Conservation (phyloP, 106 monocot species). For the Dioscorea alata region DNA sequence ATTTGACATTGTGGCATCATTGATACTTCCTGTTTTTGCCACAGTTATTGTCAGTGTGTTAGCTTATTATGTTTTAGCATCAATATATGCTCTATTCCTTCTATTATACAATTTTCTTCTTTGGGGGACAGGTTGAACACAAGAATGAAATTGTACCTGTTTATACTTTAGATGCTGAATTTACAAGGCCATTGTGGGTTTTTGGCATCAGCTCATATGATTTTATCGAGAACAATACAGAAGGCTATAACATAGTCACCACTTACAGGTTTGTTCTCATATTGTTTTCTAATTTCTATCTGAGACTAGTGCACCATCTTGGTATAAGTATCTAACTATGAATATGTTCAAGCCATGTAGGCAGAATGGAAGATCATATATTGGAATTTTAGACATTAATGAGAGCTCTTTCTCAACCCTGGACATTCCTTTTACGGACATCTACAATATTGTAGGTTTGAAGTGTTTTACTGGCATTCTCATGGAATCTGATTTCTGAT, state of each 20-base stretch:
- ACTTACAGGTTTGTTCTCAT: slow-evolving; percentile 63
- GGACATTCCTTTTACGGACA: slow-evolving; percentile 74
- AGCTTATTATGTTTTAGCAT: too few relatives aligned
- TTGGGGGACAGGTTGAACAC: slow-evolving; percentile 52
- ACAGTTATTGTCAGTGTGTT: too few relatives aligned
- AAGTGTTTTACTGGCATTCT: too few relatives aligned
- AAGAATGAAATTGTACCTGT: slow-evolving; percentile 52
- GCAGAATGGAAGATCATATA: slow-evolving; percentile 74
- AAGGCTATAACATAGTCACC: slow-evolving; percentile 40
- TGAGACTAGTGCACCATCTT: too few relatives aligned
- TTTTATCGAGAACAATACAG: slow-evolving; percentile 42
- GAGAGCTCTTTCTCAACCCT: slow-evolving; percentile 49
- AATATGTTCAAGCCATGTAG: slow-evolving; percentile 25
- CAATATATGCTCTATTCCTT: too few relatives aligned
- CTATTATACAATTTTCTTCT: background rate
- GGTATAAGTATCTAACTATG: too few relatives aligned
- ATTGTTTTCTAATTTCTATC: too few relatives aligned
- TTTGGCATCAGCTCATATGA: slow-evolving; percentile 91
- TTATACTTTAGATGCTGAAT: slow-evolving; percentile 80
- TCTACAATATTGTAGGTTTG: slow-evolving; percentile 52
- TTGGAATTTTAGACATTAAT: slow-evolving; percentile 64
- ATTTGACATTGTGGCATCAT: too few relatives aligned
- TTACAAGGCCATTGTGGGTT: slow-evolving; percentile 82
- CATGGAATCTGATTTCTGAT: too few relatives aligned
- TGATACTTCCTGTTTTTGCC: too few relatives aligned